Conservation (phyloP, 2,329 filamentous ascomycete genomes). For the Pseudofabraea citricarpa region DNA sequence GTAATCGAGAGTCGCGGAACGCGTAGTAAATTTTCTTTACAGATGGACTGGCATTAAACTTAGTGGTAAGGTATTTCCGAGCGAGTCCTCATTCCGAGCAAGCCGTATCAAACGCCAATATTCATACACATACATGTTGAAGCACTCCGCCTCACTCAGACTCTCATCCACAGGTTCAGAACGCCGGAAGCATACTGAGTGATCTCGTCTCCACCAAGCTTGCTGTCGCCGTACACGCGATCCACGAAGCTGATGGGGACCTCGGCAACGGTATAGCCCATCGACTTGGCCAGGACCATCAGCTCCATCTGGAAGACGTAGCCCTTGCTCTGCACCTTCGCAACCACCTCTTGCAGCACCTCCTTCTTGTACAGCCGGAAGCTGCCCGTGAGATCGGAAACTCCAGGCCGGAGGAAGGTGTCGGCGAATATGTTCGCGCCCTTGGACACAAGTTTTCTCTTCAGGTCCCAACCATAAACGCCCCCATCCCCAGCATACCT, state of each 20-base stretch:
- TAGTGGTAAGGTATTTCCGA: no score
- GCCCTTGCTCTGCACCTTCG: conserved; percentile 88
- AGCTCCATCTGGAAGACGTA: conserved; percentile 99
- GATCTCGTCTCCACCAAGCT: conserved; percentile 92
- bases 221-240: conserved; percentile 89
- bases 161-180: conserved; percentile 71
- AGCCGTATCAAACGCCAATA: no score
- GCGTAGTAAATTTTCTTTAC: no score
- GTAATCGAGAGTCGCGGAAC: no score
- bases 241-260: conserved; percentile 97
- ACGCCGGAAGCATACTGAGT: conserved; percentile 92
- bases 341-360: conserved; percentile 85
- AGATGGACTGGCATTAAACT: no score
- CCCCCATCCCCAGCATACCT: conserved; percentile 86
- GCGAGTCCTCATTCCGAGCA: no score
- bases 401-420: conserved; percentile 85
- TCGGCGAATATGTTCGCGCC: conserved; percentile 95
- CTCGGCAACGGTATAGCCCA: conserved; percentile 91
- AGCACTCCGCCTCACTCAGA: no score
- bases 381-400: conserved; percentile 91
- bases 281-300: conserved; percentile 94
- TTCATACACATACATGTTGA: no score
- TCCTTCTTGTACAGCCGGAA: conserved; percentile 92
- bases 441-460: conserved; percentile 77
- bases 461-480: conserved; percentile 95